Evolutionary conservation across 75 land plant genomes (phyloP), one percentile per base, ranked within the genome.

Genomic region (Cryptomeria japonica): DNA sequence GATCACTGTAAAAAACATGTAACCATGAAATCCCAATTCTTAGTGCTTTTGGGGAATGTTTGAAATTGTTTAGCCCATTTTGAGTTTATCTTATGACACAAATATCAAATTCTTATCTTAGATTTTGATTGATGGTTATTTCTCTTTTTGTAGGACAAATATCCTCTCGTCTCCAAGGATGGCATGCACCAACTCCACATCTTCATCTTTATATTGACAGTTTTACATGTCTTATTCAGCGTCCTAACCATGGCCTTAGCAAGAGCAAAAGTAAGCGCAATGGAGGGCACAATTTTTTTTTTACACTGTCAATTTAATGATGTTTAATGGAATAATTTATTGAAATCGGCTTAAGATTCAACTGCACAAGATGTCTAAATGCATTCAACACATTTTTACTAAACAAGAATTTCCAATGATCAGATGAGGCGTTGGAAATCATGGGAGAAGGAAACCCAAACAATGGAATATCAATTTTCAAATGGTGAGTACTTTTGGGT

Each of bases 171-270:
- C 55, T 91, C 94, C 42, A 55, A 55, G 28, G 75, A 80, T 12
- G 92, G 90, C 64, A 58, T 94, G 13, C 86, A 91, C 64, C 94
- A 94, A 58, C 94, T 94, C 64, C 94, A 89, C 88, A 93, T 89
- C 49, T 89, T 94, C 86, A 88, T 94, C 8, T 94, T 91, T 68
- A 89, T 90, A 28, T 32, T 94, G 73, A 94, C 94, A 36, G 82
- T 91, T 22, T 79, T 91, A 58, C 95, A 94, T 61, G 90, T 94
- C 25, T 39, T 87, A 9, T 93, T 90, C 86, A 85, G 88, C 56
- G 89, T 93, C 72, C 46, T 94, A 12, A 93, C 94, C 41, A 90
- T 91, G 86, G 87, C 88, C 42, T 80, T 94, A 38, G 92, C 90
- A 11, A 87, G 88, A 56, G 87, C 88, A 49, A 93, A 91, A 91